Evolutionary conservation across 371 early-diverging fungal species (phyloP), one percentile per base, ranked within the genome.

Genomic region (Coemansia sp.): DNA sequence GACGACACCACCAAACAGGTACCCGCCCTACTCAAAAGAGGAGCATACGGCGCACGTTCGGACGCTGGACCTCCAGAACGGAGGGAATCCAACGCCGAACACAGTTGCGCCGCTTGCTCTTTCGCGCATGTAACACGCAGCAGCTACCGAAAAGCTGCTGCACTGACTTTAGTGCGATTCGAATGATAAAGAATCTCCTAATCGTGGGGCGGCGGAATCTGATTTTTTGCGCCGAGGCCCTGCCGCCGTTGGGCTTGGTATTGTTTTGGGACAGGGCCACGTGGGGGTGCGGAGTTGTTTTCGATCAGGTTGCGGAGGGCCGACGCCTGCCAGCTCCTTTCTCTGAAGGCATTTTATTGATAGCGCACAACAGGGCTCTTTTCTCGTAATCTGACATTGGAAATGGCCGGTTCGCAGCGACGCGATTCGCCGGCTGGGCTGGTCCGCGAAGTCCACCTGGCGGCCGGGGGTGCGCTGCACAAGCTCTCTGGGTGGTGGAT

Each of bases 401-500:
- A 47, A 52, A 70, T 70, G 67, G 49, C 62, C 14, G 67, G 70
- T 32, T 36, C 57, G 9, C 67, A 47, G 40, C 59, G 67, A 38
- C 47, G 47, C 48, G 67, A 60, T 9, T 48, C 62, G 2, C 50
- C 61, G 9, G 26, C 45, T 36, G 55, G 55, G 10, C 40, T 54
- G 53, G 26, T 39, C 16, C 70, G 66, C 47, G 70, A 67, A 35
- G 61, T 67, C 42, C 70, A 70, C 41, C 53, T 70, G 58, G 43
- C 68, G n/a, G 62, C 70, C 2, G 70, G 70, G 41, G 70, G 70
- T 3, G 48, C 70, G 1, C 53, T 70, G 32, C 56, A 70, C 56
- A 70, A 70, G 70, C 55, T 88, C 55, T 82, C 82, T 40, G 88
- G 84, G 32, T 83, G 81, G 67, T 83, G 83, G 69, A 72, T 88